Conservation (phyloP, 306 rosid species). For the Begonia masoniana region DNA sequence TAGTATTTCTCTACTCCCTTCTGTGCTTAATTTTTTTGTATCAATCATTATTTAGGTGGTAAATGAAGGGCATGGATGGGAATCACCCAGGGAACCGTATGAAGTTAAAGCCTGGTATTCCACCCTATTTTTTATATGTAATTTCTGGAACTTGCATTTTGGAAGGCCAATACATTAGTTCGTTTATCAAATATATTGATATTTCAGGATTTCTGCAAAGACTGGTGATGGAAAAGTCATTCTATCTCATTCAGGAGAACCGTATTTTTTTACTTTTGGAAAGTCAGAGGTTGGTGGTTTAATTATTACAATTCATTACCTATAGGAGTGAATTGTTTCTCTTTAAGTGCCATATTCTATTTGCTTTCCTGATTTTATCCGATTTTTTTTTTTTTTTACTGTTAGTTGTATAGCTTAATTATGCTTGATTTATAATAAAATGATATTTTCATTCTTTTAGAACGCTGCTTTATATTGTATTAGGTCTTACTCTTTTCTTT, state of each 20-base stretch:
- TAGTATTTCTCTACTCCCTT: neutral
- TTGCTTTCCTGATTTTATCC: neutral
- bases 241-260: conserved; percentile 60
- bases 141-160: conserved; percentile 1
- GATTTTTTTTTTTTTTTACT: neutral
- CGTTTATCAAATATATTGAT: conserved; percentile 12
- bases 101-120: conserved; percentile 93
- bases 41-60: conserved; percentile 33
- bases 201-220: conserved; percentile 73
- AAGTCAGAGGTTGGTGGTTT: conserved; percentile 61
- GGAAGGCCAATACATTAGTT: neutral
- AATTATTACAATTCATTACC: conserved; percentile 7
- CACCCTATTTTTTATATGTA: no score
- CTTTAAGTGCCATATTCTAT: neutral
- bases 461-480: no score
- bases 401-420: no score
- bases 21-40: neutral
- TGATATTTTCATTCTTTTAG: no score
- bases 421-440: no score
- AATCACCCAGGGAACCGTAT: conserved; percentile 90
- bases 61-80: conserved; percentile 91
- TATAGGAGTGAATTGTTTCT: neutral
- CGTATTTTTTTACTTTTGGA: conserved; percentile 78
- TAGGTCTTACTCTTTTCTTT: conserved; percentile 5
- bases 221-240: conserved; percentile 55